Conservation (phyloP, 202 grass and related monocot species). For the Cymbopogon flexuosus region DNA sequence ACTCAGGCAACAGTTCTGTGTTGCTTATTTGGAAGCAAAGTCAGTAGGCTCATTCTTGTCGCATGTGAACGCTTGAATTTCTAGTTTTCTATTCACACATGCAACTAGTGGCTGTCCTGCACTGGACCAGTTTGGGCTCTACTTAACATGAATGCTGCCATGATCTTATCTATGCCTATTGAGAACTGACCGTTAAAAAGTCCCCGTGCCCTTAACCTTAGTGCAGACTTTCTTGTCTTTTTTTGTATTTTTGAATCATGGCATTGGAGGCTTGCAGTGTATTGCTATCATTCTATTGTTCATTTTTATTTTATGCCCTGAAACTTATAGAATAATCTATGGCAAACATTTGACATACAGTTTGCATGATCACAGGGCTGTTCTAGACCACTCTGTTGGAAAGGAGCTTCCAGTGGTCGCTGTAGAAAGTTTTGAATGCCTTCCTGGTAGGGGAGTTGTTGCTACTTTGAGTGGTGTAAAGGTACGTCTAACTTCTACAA, state of each 20-base stretch:
- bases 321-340: conserved; percentile 7
- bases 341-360: conserved; percentile 23
- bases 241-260: neutral
- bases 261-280: neutral
- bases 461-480: conserved; percentile 82
- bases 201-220: neutral
- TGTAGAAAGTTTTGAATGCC: conserved; percentile 89
- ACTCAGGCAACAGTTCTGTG: neutral
- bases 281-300: neutral
- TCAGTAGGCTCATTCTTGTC: neutral
- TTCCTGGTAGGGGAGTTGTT: conserved; percentile 86
- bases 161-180: neutral
- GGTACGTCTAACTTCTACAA: conserved; percentile 39
- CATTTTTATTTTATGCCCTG: neutral
- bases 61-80: neutral
- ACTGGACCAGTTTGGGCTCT: neutral
- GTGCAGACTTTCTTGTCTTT: neutral
- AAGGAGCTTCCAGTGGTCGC: conserved; percentile 79
- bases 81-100: neutral
- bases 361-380: conserved; percentile 72
- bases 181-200: neutral
- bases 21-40: neutral
- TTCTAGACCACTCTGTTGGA: conserved; percentile 83
- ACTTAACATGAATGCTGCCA: neutral
- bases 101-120: neutral